Base-by-base conservation (phyloP, 768 basidiomycete species). In the Podaxis mareebaensis region DNA sequence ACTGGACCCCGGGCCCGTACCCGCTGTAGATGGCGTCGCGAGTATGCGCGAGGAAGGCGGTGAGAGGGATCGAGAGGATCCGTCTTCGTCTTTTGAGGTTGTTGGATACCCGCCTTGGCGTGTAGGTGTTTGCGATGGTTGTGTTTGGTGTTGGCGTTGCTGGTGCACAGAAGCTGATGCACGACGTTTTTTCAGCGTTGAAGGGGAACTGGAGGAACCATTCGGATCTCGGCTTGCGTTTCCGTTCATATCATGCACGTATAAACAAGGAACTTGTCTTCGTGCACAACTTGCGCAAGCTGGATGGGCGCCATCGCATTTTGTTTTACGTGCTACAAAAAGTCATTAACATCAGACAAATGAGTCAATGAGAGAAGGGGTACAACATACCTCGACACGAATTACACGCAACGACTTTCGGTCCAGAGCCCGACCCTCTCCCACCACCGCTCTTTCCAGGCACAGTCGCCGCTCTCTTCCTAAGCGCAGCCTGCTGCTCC, bases 361-460 rank as follows among this genome's bases (percentile, higher is more conserved):
- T 49, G 38, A 49, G 22, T 33, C 33, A 10, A 33, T 51, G 48
- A 53, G 40, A 53, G 53, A 26, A 11, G 20, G 44, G 4, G 33
- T n/a, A 39, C 8, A 38, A 78, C 86, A 61, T 70, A 93, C 92
- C 91, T 79, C 92, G 84, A 75, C 92, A 94, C 72, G 92, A 92
- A 75, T 93, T 92, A 76, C 92, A 94, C 15, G 92, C 92, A 24
- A 94, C 91, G 12, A 93, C 89, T 71, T 93, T 93, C 52, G 91
- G 90, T 11, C 92, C 92, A 56, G 90, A 90, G 39, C 85, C 85
- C 54, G 80, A 75, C 69, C 83, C 81, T 65, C 87, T 85, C 59
- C 77, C 79, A 63, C 76, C 83, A 48, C 39, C 40, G 10, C 36
- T 62, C 70, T 87, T 88, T 44, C 83, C 87, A 52, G 86, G 86